Conservation (phyloP, 2,329 filamentous ascomycete genomes). For the Talaromyces funiculosus region DNA sequence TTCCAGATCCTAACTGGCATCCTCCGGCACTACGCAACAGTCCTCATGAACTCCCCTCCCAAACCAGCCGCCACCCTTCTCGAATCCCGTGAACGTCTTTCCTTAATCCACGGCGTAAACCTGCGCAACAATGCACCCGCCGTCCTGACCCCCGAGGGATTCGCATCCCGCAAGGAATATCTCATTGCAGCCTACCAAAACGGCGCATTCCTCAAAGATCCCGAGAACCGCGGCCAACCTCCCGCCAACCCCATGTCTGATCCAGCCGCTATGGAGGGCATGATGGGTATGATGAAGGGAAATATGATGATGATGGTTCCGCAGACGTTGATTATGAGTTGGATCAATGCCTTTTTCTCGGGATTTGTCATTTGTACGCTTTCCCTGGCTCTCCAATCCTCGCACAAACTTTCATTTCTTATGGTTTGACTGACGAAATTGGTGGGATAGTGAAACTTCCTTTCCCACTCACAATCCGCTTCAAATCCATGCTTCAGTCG, state of each 20-base stretch:
- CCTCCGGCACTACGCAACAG: constrained; percentile 89
- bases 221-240: constrained; percentile 76
- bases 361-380: constrained; percentile 90
- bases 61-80: constrained; percentile 65
- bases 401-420: too few relatives aligned
- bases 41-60: constrained; percentile 78
- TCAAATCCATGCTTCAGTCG: constrained; percentile 98
- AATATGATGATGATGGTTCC: constrained; percentile 99
- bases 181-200: constrained; percentile 76
- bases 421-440: too few relatives aligned
- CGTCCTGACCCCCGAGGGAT: constrained; percentile 70
- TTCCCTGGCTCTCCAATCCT: too few relatives aligned
- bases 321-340: constrained; percentile 98
- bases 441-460: constrained; percentile 75
- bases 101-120: constrained; percentile 75
- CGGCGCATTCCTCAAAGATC: constrained; percentile 84
- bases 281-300: constrained; percentile 99
- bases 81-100: constrained; percentile 70
- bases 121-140: constrained; percentile 78
- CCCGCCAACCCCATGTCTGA: constrained; percentile 92
- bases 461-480: constrained; percentile 95
- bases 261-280: constrained; percentile 94
- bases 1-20: constrained; percentile 80
- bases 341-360: constrained; percentile 99
- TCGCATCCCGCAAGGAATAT: constrained; percentile 72